A percentile compares a stretch with the other conserved stretches of the same genome.
phyloP scores from a whole-genome alignment of 768 basidiomycete genomes.

The Suillus sp. region DNA sequence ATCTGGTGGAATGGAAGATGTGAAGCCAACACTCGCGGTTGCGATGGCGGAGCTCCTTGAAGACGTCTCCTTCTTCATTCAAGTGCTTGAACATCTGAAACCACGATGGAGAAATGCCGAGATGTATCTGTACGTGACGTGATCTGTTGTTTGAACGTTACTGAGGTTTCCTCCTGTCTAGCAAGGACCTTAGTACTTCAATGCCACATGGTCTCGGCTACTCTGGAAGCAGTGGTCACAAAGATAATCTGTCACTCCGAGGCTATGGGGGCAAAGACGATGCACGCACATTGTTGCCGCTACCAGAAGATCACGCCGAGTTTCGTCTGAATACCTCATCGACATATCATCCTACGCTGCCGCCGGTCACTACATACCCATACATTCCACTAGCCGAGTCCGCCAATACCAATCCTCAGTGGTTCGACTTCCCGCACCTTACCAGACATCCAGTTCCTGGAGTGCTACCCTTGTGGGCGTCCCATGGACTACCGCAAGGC shows the following conservation, averaged over 20 bases:
- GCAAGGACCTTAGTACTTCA: slow-evolving; percentile 31
- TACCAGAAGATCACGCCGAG: slow-evolving; percentile 22
- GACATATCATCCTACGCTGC: slow-evolving; percentile 17
- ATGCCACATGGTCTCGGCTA: slow-evolving; percentile 30
- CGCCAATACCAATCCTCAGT: slow-evolving; percentile 22
- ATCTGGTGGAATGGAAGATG: slow-evolving; percentile 25
- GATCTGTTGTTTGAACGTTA: slow-evolving; percentile 22
- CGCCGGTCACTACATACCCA: slow-evolving; percentile 17
- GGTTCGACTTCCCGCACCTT: slow-evolving; percentile 29
- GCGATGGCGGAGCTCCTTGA: slow-evolving; percentile 36
- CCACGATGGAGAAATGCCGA: slow-evolving; percentile 37
- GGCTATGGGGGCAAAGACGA: slow-evolving; percentile 7
- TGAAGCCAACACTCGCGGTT: slow-evolving; percentile 31
- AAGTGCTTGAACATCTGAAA: slow-evolving; percentile 29
- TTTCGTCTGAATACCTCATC: slow-evolving; percentile 17
- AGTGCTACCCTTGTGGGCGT: slow-evolving; percentile 18
- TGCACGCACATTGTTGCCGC: slow-evolving; percentile 14
- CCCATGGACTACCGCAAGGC: neutral
- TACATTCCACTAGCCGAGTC: slow-evolving; percentile 19
- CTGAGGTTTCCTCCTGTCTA: slow-evolving; percentile 35
- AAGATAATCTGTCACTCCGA: slow-evolving; percentile 14
- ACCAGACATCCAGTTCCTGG: slow-evolving; percentile 32
- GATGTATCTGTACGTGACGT: slow-evolving; percentile 37
- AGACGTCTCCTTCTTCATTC: slow-evolving; percentile 29
- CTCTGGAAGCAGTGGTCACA: slow-evolving; percentile 21